Base-by-base conservation (phyloP, 805 yeast genomes). In the Barnettozyma sp. region DNA sequence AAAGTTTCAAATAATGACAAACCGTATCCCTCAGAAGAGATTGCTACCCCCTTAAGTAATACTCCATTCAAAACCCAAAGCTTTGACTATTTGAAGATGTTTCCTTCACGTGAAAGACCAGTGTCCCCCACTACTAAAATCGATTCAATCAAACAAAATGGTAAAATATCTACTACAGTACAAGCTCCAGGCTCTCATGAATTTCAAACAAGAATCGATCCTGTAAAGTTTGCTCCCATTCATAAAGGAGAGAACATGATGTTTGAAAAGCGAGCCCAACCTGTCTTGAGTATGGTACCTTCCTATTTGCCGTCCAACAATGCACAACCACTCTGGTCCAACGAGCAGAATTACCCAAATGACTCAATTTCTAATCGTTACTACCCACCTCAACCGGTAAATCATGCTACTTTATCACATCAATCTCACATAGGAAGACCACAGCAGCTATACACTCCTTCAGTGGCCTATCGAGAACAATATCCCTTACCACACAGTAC, bases 1-100 rank as follows among this genome's bases (percentile, higher is more conserved):
- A 54, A 58, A 2, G 15, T 35, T 26, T 27, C 59, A 58, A 52
- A 58, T 4, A 39, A 46, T 4, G 44, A 52, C 7, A 56, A 62
- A 4, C 45, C 54, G 16, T 43, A 44, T 14, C 22, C 40, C 9
- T 43, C 50, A 11, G 33, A 43, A 17, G 35, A 23, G 10, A 20
- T 28, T 10, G 33, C 36, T 9, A 42, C 46, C 10, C 36, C 43
- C 3, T 21, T 29, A 12, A n/a, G 17, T 4, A 5, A 11, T 13
- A 11, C 23, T 19, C 17, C 7, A 7, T 29, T 29, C 24, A 29
- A 20, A 20, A 20, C 32, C 13, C 13, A 12, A 14, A 24, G 3
- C 29, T 41, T 40, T 34, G 44, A 41, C 22, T 41, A 40, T 13
- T n/a, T 28, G 3, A 39, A 32, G 21, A 30, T 42, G 22, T 30